These are phyloP conservation scores for Mycena kentingensis DNA, from an alignment of 768 basidiomycete species.

Conservation along the genomic window DNA sequence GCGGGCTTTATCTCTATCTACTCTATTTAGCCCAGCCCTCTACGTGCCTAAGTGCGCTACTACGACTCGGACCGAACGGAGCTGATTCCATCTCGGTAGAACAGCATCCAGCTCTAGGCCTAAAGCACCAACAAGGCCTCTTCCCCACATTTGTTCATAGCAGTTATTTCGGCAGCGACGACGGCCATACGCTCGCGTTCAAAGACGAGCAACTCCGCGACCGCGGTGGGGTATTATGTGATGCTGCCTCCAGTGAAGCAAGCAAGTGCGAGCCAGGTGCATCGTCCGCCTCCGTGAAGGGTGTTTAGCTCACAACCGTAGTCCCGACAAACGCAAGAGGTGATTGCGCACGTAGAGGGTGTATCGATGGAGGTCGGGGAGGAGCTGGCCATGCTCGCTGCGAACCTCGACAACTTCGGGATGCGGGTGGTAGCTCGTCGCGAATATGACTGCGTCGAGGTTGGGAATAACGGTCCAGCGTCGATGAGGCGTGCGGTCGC, in stretches of 20 bases:
- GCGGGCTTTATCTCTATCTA: too few relatives aligned
- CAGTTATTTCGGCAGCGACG: conserved; percentile 16
- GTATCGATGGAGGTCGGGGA: conserved; percentile 34
- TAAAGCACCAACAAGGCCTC: conserved; percentile 14
- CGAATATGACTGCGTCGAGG: conserved; percentile 33
- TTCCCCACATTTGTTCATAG: neutral
- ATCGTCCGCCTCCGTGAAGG: conserved; percentile 36
- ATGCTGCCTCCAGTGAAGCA: conserved; percentile 24
- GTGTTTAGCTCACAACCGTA: conserved; percentile 30
- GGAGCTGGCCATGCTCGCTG: conserved; percentile 7
- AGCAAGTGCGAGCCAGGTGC: conserved; percentile 35
- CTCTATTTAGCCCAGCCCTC: too few relatives aligned
- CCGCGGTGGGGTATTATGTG: conserved; percentile 20
- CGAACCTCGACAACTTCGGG: conserved; percentile 29
- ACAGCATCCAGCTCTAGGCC: conserved; percentile 10
- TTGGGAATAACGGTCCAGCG: conserved; percentile 23
- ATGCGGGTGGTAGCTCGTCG: conserved; percentile 35
- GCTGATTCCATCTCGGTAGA: conserved; percentile 13
- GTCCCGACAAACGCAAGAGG: conserved; percentile 34
- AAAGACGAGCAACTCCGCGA: conserved; percentile 22
- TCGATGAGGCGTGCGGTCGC: conserved; percentile 28
- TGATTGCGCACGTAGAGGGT: conserved; percentile 32
- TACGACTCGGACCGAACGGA: too few relatives aligned
- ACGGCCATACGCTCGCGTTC: conserved; percentile 27
- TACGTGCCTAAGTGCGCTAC: too few relatives aligned